Evolutionary conservation across 1,284 basidiomycete species (phyloP), one percentile per base, ranked within the genome.

Genomic region (Meripilus lineatus): DNA sequence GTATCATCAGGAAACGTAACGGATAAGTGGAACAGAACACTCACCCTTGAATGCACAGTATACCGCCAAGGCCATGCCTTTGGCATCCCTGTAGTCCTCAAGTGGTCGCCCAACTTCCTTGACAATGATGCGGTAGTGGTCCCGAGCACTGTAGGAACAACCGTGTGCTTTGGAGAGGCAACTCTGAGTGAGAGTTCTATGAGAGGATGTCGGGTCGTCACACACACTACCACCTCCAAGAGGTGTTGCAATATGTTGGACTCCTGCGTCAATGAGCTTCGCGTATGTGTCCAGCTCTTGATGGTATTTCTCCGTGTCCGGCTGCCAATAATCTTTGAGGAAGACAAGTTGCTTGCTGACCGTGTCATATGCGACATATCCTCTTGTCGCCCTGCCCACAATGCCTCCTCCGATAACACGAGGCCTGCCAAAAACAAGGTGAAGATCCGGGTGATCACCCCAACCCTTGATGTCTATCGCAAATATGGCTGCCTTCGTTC

Each of bases 51-150:
- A 8, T 30, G 10, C 8, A 30, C 28, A 30, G 8, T 30, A n/a
- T n/a, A 10, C n/a, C 28, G 10, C 28, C 10, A 30, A 30, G 10
- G 28, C n/a, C 10, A 10, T 30, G 8, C 8, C 28, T 10, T 30
- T 10, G n/a, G 28, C n/a, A 30, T n/a, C 28, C 28, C n/a, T 8
- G 28, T 43, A 43, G 5, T 36, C 22, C n/a, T 25, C 32, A 21
- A 43, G 15, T 15, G 17, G 42, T 4, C 22, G 32, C 13, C 17
- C 42, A 25, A 43, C 26, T 23, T 43, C 20, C 14, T 37, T 24
- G 4, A 37, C 4, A 7, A 43, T 34, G n/a, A 43, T 6, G 22
- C 42, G 42, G 28, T 21, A 23, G 23, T 43, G 42, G 10, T 21
- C 10, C 8, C 18, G 11, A 11, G 15, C 11, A 38, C 40, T 21